These are phyloP conservation scores for Rhynchosporium graminicola DNA, from an alignment of 2,329 filamentous ascomycete genomes.

Conservation along the genomic window DNA sequence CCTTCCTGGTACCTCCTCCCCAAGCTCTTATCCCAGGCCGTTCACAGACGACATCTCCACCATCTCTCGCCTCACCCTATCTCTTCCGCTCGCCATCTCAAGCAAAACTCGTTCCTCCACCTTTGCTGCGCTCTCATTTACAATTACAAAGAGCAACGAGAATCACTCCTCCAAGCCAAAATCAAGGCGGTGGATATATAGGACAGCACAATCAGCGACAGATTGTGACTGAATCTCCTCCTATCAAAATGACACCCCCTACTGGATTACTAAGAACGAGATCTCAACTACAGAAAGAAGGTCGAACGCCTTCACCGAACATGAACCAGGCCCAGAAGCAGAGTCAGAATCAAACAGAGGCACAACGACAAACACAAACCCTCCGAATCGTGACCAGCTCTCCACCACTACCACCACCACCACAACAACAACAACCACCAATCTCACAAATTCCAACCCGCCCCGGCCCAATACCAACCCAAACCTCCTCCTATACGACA, in stretches of 20 bases:
- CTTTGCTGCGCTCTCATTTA: constrained; percentile 7
- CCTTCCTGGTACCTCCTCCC: constrained; percentile 16
- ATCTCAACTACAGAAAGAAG: neutral
- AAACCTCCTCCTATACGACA: neutral
- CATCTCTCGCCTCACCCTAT: constrained; percentile 5
- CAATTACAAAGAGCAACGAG: constrained; percentile 12
- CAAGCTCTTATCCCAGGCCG: constrained; percentile 4
- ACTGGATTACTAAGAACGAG: neutral
- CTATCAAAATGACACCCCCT: neutral
- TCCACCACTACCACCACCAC: neutral
- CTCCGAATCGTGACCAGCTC: neutral
- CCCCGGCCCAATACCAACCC: neutral
- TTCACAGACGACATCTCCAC: constrained; percentile 14
- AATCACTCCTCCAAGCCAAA: constrained; percentile 2
- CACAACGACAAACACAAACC: constrained; percentile 1
- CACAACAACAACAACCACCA: constrained; percentile 4
- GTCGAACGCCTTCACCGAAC: constrained; percentile 1
- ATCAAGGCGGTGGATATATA: neutral
- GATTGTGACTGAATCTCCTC: neutral
- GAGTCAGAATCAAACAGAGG: neutral
- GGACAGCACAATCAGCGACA: neutral
- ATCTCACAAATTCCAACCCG: neutral
- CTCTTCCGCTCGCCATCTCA: constrained; percentile 15
- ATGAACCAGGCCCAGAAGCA: neutral
- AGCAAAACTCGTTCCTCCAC: constrained; percentile 14